Percentiles rank a stretch among this genome's conserved stretches.
Conservation (phyloP, 2,329 filamentous ascomycete species). For the Coniochaeta ligniaria region DNA sequence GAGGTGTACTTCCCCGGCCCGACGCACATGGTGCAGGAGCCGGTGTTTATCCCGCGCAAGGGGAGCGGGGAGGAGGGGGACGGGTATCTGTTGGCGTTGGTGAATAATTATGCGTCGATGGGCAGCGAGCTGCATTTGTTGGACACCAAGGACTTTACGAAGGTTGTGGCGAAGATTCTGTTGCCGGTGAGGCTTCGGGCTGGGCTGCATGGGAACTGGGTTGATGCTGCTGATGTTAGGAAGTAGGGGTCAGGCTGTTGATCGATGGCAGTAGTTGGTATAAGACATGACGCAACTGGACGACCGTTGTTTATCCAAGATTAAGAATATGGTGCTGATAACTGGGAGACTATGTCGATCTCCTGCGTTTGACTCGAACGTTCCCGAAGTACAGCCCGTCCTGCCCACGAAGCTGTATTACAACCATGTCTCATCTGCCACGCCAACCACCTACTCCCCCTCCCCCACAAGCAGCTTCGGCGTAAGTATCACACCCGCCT, state of each 20-base stretch:
- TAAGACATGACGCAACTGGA: neutral
- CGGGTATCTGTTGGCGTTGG: constrained; percentile 31
- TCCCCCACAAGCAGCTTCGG: too few species aligned
- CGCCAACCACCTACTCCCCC: too few species aligned
- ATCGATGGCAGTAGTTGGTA: neutral
- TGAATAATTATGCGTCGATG: constrained; percentile 16
- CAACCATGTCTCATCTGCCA: too few species aligned
- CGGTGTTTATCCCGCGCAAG: constrained; percentile 30
- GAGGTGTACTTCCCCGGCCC: constrained; percentile 24
- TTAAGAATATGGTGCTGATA: too few species aligned
- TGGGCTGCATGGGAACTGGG: constrained; percentile 17
- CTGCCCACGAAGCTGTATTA: neutral
- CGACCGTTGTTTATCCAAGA: too few species aligned
- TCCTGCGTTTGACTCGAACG: neutral
- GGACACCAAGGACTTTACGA: constrained; percentile 12
- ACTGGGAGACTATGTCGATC: too few species aligned
- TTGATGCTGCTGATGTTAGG: constrained; percentile 9
- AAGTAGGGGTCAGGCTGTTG: neutral
- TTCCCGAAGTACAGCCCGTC: neutral
- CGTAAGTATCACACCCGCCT: too few species aligned
- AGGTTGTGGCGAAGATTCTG: constrained; percentile 10
- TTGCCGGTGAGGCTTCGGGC: constrained; percentile 11
- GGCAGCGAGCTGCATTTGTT: constrained; percentile 15
- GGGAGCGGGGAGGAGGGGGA: constrained; percentile 28
- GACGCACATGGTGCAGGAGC: constrained; percentile 32